Evolutionary conservation across 208 protist species (phyloP).

Genomic region (Wallacemonas collosoma): DNA sequence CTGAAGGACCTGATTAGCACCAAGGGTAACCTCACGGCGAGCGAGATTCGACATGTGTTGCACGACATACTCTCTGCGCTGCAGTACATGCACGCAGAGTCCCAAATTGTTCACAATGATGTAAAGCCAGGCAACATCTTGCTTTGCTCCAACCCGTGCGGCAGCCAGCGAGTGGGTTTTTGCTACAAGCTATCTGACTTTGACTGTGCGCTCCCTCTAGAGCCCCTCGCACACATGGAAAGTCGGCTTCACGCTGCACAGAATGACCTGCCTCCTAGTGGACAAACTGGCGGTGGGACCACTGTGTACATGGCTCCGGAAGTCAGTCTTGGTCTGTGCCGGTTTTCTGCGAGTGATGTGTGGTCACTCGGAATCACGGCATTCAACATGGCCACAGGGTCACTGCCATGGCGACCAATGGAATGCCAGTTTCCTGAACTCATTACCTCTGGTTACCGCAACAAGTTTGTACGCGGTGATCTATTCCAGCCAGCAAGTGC

Average conservation of each 20-base stretch:
- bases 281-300: conserved; percentile 36
- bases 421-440: conserved; percentile 66
- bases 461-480: conserved; percentile 36
- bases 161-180: background rate
- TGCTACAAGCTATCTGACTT: conserved; percentile 74
- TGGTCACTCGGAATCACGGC: conserved; percentile 83
- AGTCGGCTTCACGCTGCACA: background rate
- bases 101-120: conserved; percentile 73
- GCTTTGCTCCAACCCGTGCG: conserved; percentile 28
- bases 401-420: conserved; percentile 63
- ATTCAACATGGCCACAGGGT: conserved; percentile 71
- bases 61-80: conserved; percentile 45
- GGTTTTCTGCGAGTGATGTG: conserved; percentile 65
- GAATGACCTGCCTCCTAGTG: conserved; percentile 1
- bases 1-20: conserved; percentile 7
- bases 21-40: conserved; percentile 20
- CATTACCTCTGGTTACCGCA: conserved; percentile 59
- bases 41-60: conserved; percentile 35
- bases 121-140: conserved; percentile 88
- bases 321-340: conserved; percentile 57
- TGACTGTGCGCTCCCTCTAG: conserved; percentile 15
- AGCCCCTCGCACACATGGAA: background rate
- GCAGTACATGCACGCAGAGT: conserved; percentile 57
- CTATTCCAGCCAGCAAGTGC: conserved; percentile 20
- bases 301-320: conserved; percentile 82